A percentile compares a stretch with the other conserved stretches of the same genome.
phyloP scores from a whole-genome alignment of 179 eudicot genomes.

The Spergularia azorica region DNA sequence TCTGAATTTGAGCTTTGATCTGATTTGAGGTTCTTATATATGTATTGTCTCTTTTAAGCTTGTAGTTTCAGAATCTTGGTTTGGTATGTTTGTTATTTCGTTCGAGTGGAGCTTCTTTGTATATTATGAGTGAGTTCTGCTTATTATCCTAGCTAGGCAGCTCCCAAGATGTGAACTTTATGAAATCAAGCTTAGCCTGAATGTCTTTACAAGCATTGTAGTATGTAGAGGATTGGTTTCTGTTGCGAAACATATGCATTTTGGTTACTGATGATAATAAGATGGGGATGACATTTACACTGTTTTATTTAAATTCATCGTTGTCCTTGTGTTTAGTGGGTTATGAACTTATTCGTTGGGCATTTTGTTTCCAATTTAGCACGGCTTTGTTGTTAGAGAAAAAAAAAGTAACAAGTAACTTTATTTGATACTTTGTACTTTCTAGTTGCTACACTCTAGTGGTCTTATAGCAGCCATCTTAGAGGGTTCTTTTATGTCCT shows the following conservation, averaged over 20 bases:
- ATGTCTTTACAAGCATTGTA: constrained; percentile 6
- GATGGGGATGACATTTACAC: not conserved
- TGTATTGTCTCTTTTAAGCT: not conserved
- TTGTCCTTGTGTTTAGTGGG: not conserved
- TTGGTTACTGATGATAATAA: constrained; percentile 16
- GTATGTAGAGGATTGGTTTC: constrained; percentile 26
- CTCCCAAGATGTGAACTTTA: not conserved
- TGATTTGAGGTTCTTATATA: constrained; percentile 20
- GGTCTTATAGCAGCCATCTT: not conserved
- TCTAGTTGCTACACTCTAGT: no score
- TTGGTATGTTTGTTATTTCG: not conserved
- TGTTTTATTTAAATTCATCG: not conserved
- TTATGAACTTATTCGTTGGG: not conserved
- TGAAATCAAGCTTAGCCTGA: constrained; percentile 7
- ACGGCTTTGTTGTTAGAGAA: not conserved
- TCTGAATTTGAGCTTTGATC: not conserved
- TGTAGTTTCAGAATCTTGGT: constrained; percentile 5
- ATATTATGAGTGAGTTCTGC: constrained; percentile 7
- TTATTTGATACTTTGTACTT: not conserved
- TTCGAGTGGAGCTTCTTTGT: constrained; percentile 12
- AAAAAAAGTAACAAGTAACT: no score
- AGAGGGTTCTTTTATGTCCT: not conserved
- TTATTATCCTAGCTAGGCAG: constrained; percentile 11
- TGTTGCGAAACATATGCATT: not conserved
- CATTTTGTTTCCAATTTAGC: not conserved